Base-by-base conservation (phyloP, 441 rosid genomes). In the Populus hybrid region DNA sequence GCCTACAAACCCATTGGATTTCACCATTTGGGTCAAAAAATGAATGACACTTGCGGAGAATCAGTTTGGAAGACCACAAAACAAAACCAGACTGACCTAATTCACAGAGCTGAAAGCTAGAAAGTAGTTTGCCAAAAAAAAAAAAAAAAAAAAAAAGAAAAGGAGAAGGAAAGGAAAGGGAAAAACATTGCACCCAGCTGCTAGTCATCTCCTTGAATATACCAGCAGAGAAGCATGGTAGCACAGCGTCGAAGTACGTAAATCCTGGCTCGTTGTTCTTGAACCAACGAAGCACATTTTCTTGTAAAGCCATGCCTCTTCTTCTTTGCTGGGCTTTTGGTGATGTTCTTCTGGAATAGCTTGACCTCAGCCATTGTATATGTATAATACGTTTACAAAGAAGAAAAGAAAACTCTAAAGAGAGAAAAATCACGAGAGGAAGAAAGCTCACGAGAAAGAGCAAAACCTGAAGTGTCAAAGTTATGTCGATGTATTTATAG, bases 161-260 rank as follows among this genome's bases (percentile, higher is more conserved):
- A 9, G 0, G 4, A 9, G 5, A 23, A 64, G 30, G 9, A 21
- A n/a, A 18, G 24, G 24, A 18, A 19, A 61, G n/a, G 23, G 0
- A 64, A 23, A 23, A 26, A 21, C 14, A 64, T 64, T 1, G 67
- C 32, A 23, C 2, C 14, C 67, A 21, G 72, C 75, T 4, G 12
- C 78, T 83, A 91, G 59, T 90, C 93, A 73, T 95, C 97, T 6
- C 87, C 87, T 1, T 90, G 90, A 10, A 90, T 88, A 80, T 91
- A 95, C 82, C 93, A 91, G 77, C 98, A 93, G 53, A 93, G 83
- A 9, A 95, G 98, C 96, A 95, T 90, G 64, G 93, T 89, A 34
- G 94, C 95, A 74, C 98, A 95, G 36, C 96, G 89, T 63, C 97
- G 91, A 50, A 95, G 80, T 34, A 93, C 87, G 74, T 91, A 95